Evolutionary conservation across 1,284 basidiomycete species (phyloP), one percentile per base, ranked within the genome.

Genomic region (Volvariella surrecta): DNA sequence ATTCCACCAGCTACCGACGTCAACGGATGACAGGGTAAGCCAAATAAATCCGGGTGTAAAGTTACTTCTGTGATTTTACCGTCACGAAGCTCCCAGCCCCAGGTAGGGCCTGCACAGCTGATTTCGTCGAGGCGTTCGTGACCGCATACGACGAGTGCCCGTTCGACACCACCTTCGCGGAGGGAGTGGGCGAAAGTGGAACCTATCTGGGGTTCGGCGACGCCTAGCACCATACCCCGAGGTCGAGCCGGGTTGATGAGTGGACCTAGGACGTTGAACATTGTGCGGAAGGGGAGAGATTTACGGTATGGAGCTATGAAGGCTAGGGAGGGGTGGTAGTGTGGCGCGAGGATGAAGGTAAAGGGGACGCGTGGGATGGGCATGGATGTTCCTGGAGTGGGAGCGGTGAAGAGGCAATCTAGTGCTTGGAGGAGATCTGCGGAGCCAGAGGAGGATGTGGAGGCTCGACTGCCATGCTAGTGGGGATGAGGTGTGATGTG

Each of bases 251-350:
- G 96, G 64, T 97, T 98, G 64, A 97, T 87, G 34, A 98, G 74
- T 0, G 95, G 95, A 0, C 96, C 95, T 32, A 98, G 74, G 46
- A 96, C 70, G 66, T 99, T 99, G 77, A 98, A 98, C 69, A 99
- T 83, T 2, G 95, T 98, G 19, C 94, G 88, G 70, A 97, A 97
- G 46, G 93, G 92, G 42, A 99, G 79, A 0, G 79, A 67, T 54
- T 87, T 84, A 43, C 95, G 84, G 55, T 88, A 80, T 0, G 94
- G 92, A 0, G 87, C 89, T 52, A 99, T 74, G 49, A 79, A 73
- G 1, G 86, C 89, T 32, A 98, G 74, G 0, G 89, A 65, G 1
- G 94, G 93, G 63, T 99, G 93, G 65, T 92, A 97, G 56, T 94
- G 84, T 1, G 92, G 88, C 0, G 90, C 93, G 50, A 95, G 85